Conservation (phyloP, 2,329 filamentous ascomycete species). For the Claviceps lovelessii region DNA sequence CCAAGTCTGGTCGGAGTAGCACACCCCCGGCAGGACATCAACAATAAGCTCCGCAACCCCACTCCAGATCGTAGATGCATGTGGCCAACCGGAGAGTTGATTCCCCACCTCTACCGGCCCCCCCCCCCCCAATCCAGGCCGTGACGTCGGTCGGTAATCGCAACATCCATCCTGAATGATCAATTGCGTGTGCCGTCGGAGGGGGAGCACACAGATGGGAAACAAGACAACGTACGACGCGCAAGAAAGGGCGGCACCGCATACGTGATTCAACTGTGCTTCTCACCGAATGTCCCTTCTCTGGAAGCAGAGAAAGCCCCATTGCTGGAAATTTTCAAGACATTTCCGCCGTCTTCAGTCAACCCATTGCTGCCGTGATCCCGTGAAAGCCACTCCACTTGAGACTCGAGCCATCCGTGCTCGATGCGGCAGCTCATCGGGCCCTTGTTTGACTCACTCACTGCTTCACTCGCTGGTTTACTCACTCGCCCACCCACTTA, state of each 20-base stretch:
- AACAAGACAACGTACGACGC: too few relatives aligned
- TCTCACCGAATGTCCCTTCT: background rate
- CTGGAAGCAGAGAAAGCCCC: background rate
- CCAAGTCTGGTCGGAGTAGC: background rate
- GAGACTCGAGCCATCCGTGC: too few relatives aligned
- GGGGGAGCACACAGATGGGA: too few relatives aligned
- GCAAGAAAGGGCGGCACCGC: background rate
- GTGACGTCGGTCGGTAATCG: background rate
- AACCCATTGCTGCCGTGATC: background rate
- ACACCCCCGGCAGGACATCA: background rate
- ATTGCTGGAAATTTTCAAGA: background rate
- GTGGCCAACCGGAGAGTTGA: background rate
- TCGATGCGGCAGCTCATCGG: background rate
- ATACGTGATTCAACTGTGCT: background rate
- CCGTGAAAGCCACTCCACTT: too few relatives aligned
- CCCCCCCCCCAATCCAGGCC: too few relatives aligned
- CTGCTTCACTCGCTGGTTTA: too few relatives aligned
- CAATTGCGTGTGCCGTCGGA: too few relatives aligned
- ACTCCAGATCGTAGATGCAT: background rate
- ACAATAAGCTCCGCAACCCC: background rate
- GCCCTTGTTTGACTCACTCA: background rate
- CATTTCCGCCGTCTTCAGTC: background rate
- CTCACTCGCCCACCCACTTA: too few relatives aligned
- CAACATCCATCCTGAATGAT: background rate
- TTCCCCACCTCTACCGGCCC: too few relatives aligned